Conservation (phyloP, 129 eudicot genomes). For the Flaveria linearis region DNA sequence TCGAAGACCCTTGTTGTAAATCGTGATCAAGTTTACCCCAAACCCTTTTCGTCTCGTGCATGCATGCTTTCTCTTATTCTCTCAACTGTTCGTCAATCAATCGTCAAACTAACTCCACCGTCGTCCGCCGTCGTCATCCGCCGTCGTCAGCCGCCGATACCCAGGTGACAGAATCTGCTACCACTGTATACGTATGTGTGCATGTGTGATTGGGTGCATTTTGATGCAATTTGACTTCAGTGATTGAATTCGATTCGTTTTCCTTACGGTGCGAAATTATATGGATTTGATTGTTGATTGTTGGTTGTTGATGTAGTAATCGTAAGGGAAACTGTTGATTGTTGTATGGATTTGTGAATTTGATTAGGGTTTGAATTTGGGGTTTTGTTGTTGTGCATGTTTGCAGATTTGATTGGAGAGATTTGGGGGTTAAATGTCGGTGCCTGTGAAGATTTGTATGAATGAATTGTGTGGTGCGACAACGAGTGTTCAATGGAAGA, state of each 20-base stretch:
- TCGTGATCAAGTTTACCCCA: not conserved
- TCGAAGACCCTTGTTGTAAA: not conserved
- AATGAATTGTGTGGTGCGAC: constrained; percentile 62
- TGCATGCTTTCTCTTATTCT: constrained; percentile 39
- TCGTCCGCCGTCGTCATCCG: constrained; percentile 13
- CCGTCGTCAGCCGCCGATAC: not conserved
- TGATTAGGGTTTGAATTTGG: constrained; percentile 22
- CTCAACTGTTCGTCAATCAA: constrained; percentile 22
- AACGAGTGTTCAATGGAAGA: constrained; percentile 61
- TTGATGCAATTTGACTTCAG: not conserved
- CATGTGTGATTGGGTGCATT: not conserved
- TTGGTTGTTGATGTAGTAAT: not conserved
- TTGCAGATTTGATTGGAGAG: constrained; percentile 13
- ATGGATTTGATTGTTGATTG: constrained; percentile 4
- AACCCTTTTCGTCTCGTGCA: constrained; percentile 52
- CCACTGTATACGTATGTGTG: constrained; percentile 4
- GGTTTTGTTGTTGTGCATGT: constrained; percentile 25
- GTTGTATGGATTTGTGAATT: constrained; percentile 16
- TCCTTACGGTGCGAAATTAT: not conserved
- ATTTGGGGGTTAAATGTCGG: constrained; percentile 46
- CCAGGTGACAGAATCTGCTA: not conserved
- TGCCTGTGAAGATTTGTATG: constrained; percentile 71
- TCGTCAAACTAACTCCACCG: constrained; percentile 25
- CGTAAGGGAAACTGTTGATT: not conserved
- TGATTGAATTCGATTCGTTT: not conserved